Evolutionary conservation across 371 early-diverging fungal species (phyloP), one percentile per base, ranked within the genome.

Genomic region (Fennellomyces sp.): DNA sequence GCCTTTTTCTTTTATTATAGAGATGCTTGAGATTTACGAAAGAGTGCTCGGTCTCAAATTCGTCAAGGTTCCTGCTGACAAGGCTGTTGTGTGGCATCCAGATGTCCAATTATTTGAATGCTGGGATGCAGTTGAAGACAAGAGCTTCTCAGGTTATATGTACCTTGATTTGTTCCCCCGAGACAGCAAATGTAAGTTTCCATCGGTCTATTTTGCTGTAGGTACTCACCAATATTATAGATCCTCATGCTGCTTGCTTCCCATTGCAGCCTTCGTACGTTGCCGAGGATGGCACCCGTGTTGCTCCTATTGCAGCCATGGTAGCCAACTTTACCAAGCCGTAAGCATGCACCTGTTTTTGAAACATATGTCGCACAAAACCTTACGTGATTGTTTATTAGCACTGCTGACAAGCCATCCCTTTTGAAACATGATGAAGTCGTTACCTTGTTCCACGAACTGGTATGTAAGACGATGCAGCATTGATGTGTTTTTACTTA

Each of bases 381-480:
- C 2, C 19, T 23, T 26, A 49, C n/a, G 26, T 30, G 4, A 25
- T 17, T 25, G 1, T 62, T 12, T 61, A 58, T 17, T 63, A 80
- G 84, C 5, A 90, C 91, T 30, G 63, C 85, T 2, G 77, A 78
- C 15, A 78, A 83, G 36, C 95, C 94, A 11, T 89, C 92, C 8
- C 70, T 95, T 48, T 78, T 94, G 51, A 91, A 88, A 70, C 96
- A 95, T 70, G 78, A 80, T 58, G 95, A 95, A 76, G 89, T 93
- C 7, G 82, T 83, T 17, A 92, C 92, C 5, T 70, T 84, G 47
- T 86, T 86, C 82, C 92, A 92, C 64, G 93, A 92, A 73, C 71
- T 92, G 69, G 83, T 76, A 68, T 38, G 66, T 45, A 11, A 28
- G 0, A 11, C 4, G 0, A 17, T 23, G 17, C 31, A 12, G 41